Base-by-base conservation (phyloP, 2,329 filamentous ascomycete species). In the Microsporum ferrugineum region DNA sequence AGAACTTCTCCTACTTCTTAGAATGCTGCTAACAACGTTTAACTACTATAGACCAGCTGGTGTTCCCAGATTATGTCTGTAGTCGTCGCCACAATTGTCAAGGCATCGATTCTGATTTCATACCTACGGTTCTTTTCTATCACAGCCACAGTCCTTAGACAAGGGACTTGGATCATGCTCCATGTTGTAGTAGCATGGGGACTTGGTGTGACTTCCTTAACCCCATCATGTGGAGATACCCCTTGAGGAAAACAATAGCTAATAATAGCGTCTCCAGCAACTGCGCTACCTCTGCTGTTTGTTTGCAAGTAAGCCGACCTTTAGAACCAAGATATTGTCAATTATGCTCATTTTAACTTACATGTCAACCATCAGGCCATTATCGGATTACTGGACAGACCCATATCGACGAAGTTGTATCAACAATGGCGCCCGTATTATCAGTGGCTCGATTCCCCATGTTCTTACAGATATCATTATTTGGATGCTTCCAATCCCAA, bases 401-500 rank as follows among this genome's bases (percentile, higher is more conserved):
- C 29, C 45, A 12, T n/a, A 10, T n/a, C 33, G 58, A 17, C 23
- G 55, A 14, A 56, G 34, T 27, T 66, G 64, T 47, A 59, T 60
- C 27, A 60, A 62, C 17, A 60, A 65, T 33, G 56, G 60, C 14
- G 41, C 45, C 5, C 56, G 63, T 3, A 57, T 63, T 10, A 38
- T 66, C 14, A 38, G 53, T 2, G 61, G 36, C 23, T 60, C 63
- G 3, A 49, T 65, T 34, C 51, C 61, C 10, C 62, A 65, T 56
- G 56, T 66, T 31, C 38, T 65, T 5, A 64, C 62, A 2, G 65
- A 66, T 57, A 29, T 65, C 8, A 47, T 64, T 17, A 58, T 66
- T 14, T 57, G 62, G 29, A 41, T 60, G 36, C 60, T 66, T n/a
- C 65, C 65, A 12, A 64, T 66, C n/a, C 65, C 62, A 27, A 65